These are phyloP conservation scores for Nicotiana undulata DNA, from an alignment of 257 asterid species.

Conservation along the genomic window DNA sequence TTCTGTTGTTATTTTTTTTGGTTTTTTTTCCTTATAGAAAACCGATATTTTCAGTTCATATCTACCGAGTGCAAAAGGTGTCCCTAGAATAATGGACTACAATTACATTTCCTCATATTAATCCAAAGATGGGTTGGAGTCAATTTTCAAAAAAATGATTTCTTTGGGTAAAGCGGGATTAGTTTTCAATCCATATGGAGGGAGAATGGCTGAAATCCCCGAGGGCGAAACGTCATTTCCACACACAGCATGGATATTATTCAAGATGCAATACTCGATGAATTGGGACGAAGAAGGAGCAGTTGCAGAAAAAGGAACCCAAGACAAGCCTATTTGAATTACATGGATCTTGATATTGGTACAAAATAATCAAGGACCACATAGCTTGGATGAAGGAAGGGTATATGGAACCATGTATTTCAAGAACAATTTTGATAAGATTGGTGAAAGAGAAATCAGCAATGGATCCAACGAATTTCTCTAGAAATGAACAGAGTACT, in stretches of 20 bases:
- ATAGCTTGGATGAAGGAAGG: constrained; percentile 12
- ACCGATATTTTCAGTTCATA: no score
- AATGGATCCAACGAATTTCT: constrained; percentile 22
- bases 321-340: no score
- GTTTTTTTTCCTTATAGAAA: no score
- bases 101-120: no score
- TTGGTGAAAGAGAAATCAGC: constrained; percentile 21
- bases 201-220: constrained; percentile 21
- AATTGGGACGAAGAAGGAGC: constrained; percentile 24
- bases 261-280: constrained; percentile 34
- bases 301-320: neutral
- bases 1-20: no score
- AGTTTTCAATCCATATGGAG: constrained; percentile 38
- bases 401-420: constrained; percentile 25
- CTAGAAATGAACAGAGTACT: constrained; percentile 33
- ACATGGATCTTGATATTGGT: no score
- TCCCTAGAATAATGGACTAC: no score
- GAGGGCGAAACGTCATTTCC: constrained; percentile 36
- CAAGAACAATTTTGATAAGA: constrained; percentile 21
- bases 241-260: constrained; percentile 28
- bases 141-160: constrained; percentile 40
- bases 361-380: constrained; percentile 1
- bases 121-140: constrained; percentile 29
- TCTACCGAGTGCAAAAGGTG: no score
- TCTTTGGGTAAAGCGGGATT: constrained; percentile 28